Base-by-base conservation (phyloP, 805 yeast genomes). In the Zygoascus flipseniorum region DNA sequence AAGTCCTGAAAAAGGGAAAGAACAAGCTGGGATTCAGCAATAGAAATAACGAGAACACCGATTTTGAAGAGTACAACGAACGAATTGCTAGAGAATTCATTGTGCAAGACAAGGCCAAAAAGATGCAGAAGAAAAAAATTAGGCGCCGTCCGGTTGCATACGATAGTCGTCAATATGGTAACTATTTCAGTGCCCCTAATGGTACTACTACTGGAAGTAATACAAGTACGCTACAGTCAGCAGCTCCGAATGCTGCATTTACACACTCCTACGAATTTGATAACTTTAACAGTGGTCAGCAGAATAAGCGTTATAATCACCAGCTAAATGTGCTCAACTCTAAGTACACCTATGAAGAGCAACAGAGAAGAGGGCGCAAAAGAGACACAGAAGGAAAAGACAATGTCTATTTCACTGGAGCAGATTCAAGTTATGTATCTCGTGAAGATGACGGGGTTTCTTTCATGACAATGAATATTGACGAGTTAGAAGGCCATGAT, bases 1-100 rank as follows among this genome's bases (percentile, higher is more conserved):
- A 52, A 28, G 63, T 58, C 31, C 51, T 60, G 32, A 53, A 32
- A 13, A 46, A 28, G 37, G 41, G 49, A 14, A 46, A 54, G 32
- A 41, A 42, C 31, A 47, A 51, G 23, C 41, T 28, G 26, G 46
- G 31, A 9, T 10, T 23, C 8, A 16, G n/a, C 39, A 9, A 46
- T 28, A 11, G 51, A 45, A 32, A 42, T 37, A 18, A 44, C 49
- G 45, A 59, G 37, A 52, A 28, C 41, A 54, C 58, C 28, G 70
- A 67, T 19, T 67, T 63, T 44, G 69, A 63, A 20, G 52, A 54
- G 37, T 67, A 62, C 52, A 62, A 58, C 23, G 61, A 57, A 20
- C 50, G 59, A 43, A 60, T 60, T 0, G 70, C 69, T n/a, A 52
- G 58, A 16, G 60, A 60, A 28, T 56, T 64, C 28, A 50, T 66